These are phyloP conservation scores for Colletotrichum agaves DNA, from an alignment of 2,329 filamentous ascomycete genomes.

Conservation along the genomic window DNA sequence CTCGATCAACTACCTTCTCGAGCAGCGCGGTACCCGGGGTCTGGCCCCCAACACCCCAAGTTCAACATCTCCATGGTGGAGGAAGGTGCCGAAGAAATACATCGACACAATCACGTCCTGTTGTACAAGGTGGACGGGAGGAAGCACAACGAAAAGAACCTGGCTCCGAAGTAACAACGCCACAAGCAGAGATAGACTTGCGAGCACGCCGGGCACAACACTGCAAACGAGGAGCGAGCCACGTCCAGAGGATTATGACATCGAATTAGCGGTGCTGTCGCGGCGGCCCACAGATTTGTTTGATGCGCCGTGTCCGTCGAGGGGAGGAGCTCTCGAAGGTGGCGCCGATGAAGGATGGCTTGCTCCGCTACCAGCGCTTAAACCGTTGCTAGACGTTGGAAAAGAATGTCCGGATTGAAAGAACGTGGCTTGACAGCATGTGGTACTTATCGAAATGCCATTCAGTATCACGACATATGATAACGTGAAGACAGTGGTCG, in stretches of 20 bases:
- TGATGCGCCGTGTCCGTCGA: not conserved
- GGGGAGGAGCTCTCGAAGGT: not conserved
- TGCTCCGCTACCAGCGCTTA: not conserved
- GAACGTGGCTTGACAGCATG: not conserved
- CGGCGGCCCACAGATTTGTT: not conserved
- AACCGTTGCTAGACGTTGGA: slow-evolving; percentile 11
- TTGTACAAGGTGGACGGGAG: not conserved
- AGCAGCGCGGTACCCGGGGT: slow-evolving; percentile 4
- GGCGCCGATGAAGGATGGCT: not conserved
- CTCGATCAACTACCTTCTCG: slow-evolving; percentile 38
- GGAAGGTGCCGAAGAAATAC: not conserved
- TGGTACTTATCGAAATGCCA: no score
- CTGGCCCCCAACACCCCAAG: not conserved
- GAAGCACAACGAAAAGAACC: not conserved
- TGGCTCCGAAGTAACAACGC: not conserved
- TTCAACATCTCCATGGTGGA: slow-evolving; percentile 2
- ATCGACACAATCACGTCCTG: slow-evolving; percentile 9
- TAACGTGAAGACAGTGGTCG: no score
- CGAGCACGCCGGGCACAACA: not conserved
- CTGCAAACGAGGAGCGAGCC: slow-evolving; percentile 14
- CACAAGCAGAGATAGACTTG: slow-evolving; percentile 3
- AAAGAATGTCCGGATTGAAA: slow-evolving; percentile 5
- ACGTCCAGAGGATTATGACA: slow-evolving; percentile 17
- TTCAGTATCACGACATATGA: no score
- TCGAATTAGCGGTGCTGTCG: slow-evolving; percentile 19